Evolutionary conservation across 768 basidiomycete species (phyloP).

Genomic region (Amanita brunnescens): DNA sequence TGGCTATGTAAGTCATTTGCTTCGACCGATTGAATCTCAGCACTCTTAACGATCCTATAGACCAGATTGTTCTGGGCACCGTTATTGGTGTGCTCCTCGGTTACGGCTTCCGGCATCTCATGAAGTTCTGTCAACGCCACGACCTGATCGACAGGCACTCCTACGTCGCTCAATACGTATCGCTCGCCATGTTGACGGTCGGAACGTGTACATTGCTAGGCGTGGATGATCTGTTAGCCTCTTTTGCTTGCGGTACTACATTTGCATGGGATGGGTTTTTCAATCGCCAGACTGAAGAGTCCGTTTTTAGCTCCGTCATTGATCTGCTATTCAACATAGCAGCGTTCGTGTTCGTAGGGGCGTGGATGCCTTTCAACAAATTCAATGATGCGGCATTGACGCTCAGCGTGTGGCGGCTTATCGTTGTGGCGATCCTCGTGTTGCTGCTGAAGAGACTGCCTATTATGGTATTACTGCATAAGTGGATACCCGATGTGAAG

Average conservation of each 20-base stretch:
- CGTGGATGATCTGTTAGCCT: slow-evolving; percentile 88
- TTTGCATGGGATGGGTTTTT: slow-evolving; percentile 98
- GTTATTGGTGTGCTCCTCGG: slow-evolving; percentile 72
- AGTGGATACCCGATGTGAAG: slow-evolving; percentile 94
- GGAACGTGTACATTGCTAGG: slow-evolving; percentile 82
- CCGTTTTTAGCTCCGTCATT: slow-evolving; percentile 92
- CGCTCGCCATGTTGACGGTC: slow-evolving; percentile 75
- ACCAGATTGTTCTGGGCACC: slow-evolving; percentile 70
- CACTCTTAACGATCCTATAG: slow-evolving; percentile 26
- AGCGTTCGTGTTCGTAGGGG: slow-evolving; percentile 92
- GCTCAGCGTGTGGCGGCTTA: slow-evolving; percentile 74
- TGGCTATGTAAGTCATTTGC: slow-evolving; percentile 67
- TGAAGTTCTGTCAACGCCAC: slow-evolving; percentile 86
- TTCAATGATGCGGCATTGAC: slow-evolving; percentile 63
- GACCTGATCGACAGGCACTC: slow-evolving; percentile 91
- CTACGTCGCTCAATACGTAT: slow-evolving; percentile 87
- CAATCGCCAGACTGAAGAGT: slow-evolving; percentile 89
- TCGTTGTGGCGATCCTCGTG: slow-evolving; percentile 78
- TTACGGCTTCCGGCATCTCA: slow-evolving; percentile 73
- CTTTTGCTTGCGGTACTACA: slow-evolving; percentile 90
- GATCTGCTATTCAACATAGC: slow-evolving; percentile 94
- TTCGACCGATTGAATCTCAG: neutral
- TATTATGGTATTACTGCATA: slow-evolving; percentile 74
- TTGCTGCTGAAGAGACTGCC: slow-evolving; percentile 80
- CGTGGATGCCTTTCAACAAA: slow-evolving; percentile 89